phyloP scores from a whole-genome alignment of 2,329 filamentous ascomycete genomes.

The Blastomyces gilchristii region DNA sequence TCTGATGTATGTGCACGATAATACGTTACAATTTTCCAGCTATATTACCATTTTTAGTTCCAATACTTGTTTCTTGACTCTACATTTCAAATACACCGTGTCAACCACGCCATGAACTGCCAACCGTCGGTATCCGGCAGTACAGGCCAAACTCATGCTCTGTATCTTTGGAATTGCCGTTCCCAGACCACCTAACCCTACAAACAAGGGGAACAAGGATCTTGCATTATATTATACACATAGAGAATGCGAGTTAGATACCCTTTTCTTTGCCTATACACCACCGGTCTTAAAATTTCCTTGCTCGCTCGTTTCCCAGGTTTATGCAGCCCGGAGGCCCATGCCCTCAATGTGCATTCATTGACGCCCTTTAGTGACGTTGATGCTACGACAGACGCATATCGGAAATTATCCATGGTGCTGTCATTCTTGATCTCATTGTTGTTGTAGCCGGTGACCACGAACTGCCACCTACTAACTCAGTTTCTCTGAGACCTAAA shows the following conservation, averaged over 20 bases:
- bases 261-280: background rate
- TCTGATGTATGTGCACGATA: background rate
- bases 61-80: background rate
- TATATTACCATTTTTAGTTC: background rate
- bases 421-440: background rate
- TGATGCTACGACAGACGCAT: background rate
- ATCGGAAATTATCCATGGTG: background rate
- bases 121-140: background rate
- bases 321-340: background rate
- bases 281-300: background rate
- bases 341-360: background rate
- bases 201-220: background rate
- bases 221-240: background rate
- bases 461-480: background rate
- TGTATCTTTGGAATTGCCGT: background rate
- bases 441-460: background rate
- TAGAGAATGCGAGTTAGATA: background rate
- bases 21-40: background rate
- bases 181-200: background rate
- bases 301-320: background rate
- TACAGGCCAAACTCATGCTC: background rate
- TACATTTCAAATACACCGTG: background rate
- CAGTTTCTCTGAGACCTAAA: background rate
- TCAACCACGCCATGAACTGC: background rate
- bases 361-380: background rate